Percentiles rank a stretch among this genome's conserved stretches.
Conservation (phyloP, 768 basidiomycete species). For the Leucocoprinus leucothites region DNA sequence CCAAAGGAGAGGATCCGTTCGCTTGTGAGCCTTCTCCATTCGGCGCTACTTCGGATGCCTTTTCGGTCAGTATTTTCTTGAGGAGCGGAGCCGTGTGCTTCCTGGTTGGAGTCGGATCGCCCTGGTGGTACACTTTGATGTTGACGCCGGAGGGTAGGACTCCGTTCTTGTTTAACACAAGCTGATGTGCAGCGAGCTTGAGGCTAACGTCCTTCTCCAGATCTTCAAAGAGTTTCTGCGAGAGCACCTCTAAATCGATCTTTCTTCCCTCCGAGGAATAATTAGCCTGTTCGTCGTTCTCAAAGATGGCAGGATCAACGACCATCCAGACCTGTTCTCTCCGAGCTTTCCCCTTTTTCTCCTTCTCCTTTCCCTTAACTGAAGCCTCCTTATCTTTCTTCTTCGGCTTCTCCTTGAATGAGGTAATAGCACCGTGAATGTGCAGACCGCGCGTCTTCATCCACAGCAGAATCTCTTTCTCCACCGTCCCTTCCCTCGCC, state of each 20-base stretch:
- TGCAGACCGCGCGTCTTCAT: constrained; percentile 63
- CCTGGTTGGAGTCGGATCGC: constrained; percentile 57
- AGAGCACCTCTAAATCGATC: constrained; percentile 37
- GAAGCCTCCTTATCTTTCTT: constrained; percentile 29
- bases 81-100: constrained; percentile 69
- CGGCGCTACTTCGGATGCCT: background rate
- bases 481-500: constrained; percentile 42
- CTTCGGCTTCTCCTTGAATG: constrained; percentile 42
- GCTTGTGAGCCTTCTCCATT: background rate
- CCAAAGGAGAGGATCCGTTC: background rate
- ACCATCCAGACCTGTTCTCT: constrained; percentile 41
- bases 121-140: constrained; percentile 61
- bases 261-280: constrained; percentile 9
- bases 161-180: constrained; percentile 26
- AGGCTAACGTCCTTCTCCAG: constrained; percentile 57
- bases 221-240: constrained; percentile 50
- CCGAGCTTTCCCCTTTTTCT: constrained; percentile 32
- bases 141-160: constrained; percentile 29
- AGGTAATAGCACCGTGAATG: constrained; percentile 78
- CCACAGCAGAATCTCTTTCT: constrained; percentile 46
- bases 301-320: constrained; percentile 27
- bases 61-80: constrained; percentile 52
- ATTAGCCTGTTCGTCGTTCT: background rate
- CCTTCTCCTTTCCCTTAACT: constrained; percentile 18
- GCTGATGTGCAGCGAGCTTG: constrained; percentile 44